These are phyloP conservation scores for Paramecium sonneborni DNA, from an alignment of 73 alveolate genomes.

Conservation along the genomic window DNA sequence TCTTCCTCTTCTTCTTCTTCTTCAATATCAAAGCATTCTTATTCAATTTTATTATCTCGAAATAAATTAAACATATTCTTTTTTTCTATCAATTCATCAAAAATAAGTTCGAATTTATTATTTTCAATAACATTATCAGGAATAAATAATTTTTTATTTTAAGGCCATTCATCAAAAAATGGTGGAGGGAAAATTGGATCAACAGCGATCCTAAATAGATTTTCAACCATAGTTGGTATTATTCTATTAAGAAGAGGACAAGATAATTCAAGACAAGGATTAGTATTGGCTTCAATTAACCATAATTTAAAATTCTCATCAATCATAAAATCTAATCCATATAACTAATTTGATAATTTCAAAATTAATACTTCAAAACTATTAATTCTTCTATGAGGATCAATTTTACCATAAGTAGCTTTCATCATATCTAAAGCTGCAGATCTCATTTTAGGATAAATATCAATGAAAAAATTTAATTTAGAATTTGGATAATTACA, in stretches of 20 bases:
- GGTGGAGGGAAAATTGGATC: constrained; percentile 70
- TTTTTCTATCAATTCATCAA: constrained; percentile 57
- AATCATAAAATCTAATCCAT: constrained; percentile 65
- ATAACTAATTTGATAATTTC: not conserved
- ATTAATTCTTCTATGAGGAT: constrained; percentile 59
- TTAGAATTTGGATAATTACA: constrained; percentile 47
- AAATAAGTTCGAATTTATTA: constrained; percentile 59
- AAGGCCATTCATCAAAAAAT: constrained; percentile 54
- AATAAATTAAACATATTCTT: constrained; percentile 1
- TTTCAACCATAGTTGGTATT: constrained; percentile 64
- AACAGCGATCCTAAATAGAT: constrained; percentile 60
- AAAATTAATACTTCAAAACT: constrained; percentile 50
- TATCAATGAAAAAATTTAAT: constrained; percentile 62
- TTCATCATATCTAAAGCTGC: constrained; percentile 72
- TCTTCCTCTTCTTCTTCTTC: constrained; percentile 63
- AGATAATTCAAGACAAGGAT: constrained; percentile 62
- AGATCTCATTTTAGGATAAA: constrained; percentile 71
- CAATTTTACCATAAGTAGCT: constrained; percentile 70
- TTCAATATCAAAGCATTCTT: constrained; percentile 58
- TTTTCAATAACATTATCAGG: constrained; percentile 59
- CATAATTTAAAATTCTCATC: constrained; percentile 59
- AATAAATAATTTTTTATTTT: constrained; percentile 53
- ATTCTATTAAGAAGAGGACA: constrained; percentile 64
- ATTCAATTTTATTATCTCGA: constrained; percentile 49
- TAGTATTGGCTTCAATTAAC: constrained; percentile 62